Evolutionary conservation across 176 grass and related monocot species (phyloP).

Genomic region (Puya raimondii): DNA sequence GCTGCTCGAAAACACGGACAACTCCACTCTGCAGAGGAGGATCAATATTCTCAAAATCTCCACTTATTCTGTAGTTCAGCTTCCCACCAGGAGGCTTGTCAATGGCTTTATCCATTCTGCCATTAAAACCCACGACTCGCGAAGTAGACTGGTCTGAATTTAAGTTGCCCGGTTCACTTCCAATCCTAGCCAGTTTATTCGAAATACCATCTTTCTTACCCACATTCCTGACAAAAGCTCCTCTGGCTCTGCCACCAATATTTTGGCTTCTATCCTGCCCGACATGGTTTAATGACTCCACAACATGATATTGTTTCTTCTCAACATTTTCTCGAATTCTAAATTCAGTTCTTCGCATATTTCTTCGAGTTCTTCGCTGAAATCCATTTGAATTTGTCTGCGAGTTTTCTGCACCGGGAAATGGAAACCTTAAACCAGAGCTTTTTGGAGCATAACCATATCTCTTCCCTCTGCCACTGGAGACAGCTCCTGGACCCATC

Average conservation of each 20-base stretch:
- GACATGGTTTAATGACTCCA: conserved; percentile 31
- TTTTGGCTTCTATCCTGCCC: conserved; percentile 36
- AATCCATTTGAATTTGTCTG: conserved; percentile 57
- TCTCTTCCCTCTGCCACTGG: conserved; percentile 57
- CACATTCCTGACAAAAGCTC: conserved; percentile 33
- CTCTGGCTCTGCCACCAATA: conserved; percentile 26
- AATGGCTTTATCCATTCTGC: conserved; percentile 26
- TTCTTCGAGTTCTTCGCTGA: conserved; percentile 51
- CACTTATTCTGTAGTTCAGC: conserved; percentile 29
- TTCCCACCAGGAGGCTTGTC: conserved; percentile 40
- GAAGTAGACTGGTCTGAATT: conserved; percentile 30
- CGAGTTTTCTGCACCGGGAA: conserved; percentile 37
- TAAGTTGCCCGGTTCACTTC: conserved; percentile 28
- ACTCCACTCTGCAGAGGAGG: conserved; percentile 49
- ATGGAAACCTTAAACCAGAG: conserved; percentile 34
- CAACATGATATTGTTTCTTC: conserved; percentile 37
- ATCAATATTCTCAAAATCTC: conserved; percentile 30
- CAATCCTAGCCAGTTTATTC: conserved; percentile 18
- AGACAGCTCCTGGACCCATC: conserved; percentile 31
- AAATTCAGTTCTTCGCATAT: conserved; percentile 65
- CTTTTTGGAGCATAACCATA: conserved; percentile 55
- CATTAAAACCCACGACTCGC: conserved; percentile 23
- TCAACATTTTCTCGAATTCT: conserved; percentile 62
- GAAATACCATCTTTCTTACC: conserved; percentile 37
- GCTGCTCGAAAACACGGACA: conserved; percentile 65